phyloP scores from a whole-genome alignment of 208 protist species.

The Leishmania braziliensis region DNA sequence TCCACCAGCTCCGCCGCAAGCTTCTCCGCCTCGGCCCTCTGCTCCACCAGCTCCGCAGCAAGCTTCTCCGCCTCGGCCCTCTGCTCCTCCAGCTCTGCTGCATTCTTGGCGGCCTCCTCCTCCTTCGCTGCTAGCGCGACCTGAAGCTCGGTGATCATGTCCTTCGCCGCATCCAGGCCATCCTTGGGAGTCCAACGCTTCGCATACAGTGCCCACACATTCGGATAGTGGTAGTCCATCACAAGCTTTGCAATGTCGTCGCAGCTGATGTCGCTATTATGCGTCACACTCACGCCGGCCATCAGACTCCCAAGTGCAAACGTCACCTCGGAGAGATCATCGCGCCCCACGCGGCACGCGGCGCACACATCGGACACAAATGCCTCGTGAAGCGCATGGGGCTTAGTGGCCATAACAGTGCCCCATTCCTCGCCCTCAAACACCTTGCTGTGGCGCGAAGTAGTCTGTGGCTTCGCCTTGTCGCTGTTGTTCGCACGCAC shows the following conservation, averaged over 20 bases:
- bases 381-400: constrained; percentile 33
- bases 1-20: neutral
- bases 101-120: constrained; percentile 5
- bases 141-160: neutral
- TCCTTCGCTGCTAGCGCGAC: constrained; percentile 8
- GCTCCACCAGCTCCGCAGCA: too few species aligned
- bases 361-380: constrained; percentile 37
- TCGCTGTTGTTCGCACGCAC: constrained; percentile 24
- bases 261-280: constrained; percentile 17
- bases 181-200: neutral
- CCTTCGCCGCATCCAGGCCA: neutral
- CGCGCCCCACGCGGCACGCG: constrained; percentile 43
- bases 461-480: constrained; percentile 4
- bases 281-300: constrained; percentile 29
- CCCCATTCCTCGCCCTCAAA: too few species aligned
- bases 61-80: neutral
- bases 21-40: too few species aligned
- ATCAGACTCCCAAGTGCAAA: constrained; percentile 43
- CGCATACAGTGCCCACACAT: neutral
- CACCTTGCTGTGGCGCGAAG: neutral
- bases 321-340: constrained; percentile 33
- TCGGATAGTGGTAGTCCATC: neutral
- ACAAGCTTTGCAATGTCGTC: neutral
- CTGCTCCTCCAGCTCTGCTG: constrained; percentile 1
- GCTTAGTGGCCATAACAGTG: constrained; percentile 10